A percentile compares a stretch with the other conserved stretches of the same genome.
phyloP scores from a whole-genome alignment of 768 basidiomycete species.

The Hericium erinaceus region DNA sequence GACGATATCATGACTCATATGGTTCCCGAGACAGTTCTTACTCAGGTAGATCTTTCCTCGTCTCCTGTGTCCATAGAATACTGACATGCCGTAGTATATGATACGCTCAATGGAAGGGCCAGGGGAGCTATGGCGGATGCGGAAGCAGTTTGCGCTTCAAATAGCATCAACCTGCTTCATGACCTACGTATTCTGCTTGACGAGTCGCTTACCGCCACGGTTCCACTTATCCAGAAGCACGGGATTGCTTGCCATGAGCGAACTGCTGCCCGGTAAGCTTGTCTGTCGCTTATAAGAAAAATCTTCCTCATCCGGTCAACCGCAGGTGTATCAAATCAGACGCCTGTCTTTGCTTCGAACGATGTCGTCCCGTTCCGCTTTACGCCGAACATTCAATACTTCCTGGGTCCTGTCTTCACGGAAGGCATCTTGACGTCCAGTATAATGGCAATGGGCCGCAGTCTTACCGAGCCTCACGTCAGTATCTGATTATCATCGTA shows the following conservation, averaged over 20 bases:
- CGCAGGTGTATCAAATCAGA: conserved; percentile 25
- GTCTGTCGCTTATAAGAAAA: neutral
- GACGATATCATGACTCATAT: conserved; percentile 85
- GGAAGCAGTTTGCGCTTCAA: conserved; percentile 93
- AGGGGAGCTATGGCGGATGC: conserved; percentile 89
- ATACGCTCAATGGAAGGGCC: conserved; percentile 73
- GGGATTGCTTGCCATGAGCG: conserved; percentile 87
- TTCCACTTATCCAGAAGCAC: conserved; percentile 88
- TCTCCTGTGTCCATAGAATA: neutral
- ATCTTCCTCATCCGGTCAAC: neutral
- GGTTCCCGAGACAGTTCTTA: conserved; percentile 82
- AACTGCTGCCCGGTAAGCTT: conserved; percentile 69
- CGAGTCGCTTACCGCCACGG: conserved; percentile 72
- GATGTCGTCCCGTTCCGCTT: conserved; percentile 96
- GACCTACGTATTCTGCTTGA: conserved; percentile 80
- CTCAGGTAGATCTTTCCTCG: conserved; percentile 43
- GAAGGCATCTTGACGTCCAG: conserved; percentile 85
- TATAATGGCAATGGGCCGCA: conserved; percentile 85
- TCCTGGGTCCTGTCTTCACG: conserved; percentile 79
- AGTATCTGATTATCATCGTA: conserved; percentile 11
- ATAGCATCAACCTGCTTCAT: conserved; percentile 85
- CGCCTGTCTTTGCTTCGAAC: conserved; percentile 62
- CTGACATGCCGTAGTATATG: conserved; percentile 63
- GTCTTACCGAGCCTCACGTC: conserved; percentile 88
- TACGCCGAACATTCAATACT: conserved; percentile 92